Evolutionary conservation across 192 early-diverging fungal genomes (phyloP), one percentile per base, ranked within the genome.

Genomic region (Coemansia sp.): DNA sequence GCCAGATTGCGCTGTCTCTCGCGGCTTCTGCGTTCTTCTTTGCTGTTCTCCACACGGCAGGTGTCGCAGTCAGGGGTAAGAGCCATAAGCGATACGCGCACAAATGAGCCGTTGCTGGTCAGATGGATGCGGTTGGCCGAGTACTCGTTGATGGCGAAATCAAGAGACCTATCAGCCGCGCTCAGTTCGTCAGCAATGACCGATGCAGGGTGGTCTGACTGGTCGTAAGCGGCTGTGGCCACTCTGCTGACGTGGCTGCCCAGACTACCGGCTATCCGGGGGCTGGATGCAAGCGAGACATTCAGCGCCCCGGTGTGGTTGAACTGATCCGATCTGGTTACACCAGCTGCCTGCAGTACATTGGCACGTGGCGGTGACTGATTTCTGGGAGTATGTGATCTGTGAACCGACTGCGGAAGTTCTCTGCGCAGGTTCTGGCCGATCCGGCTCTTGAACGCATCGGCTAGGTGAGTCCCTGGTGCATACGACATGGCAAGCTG

Each of bases 51-150:
- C 4, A 29, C 34, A 22, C 64, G 63, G n/a, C 80, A 82, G 12
- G 58, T 48, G 31, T 77, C 75, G 55, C 80, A 82, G 33, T 73
- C 75, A 1, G 80, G 80, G 18, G 80, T 63, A 30, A 82, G 33
- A 5, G 80, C 80, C 80, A 82, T 76, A 36, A 82, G 55, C 14
- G 65, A 65, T 4, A 82, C 80, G 22, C 75, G 75, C 45, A 77
- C 80, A 18, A 66, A 67, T 0, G 75, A 28, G 50, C 73, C 71
- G 16, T 61, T 82, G 65, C 75, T 76, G 18, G 59, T 29, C 36
- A 82, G 31, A 31, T 77, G 68, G 22, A 82, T 77, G 22, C 60
- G 66, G 51, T 67, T 68, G 48, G 71, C 68, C 11, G 80, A 59
- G 48, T 82, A 76, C 63, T 82, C 80, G 58, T 56, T 64, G 38